Conservation (phyloP, 495 filamentous ascomycete genomes). For the Lophiotrema nucula region DNA sequence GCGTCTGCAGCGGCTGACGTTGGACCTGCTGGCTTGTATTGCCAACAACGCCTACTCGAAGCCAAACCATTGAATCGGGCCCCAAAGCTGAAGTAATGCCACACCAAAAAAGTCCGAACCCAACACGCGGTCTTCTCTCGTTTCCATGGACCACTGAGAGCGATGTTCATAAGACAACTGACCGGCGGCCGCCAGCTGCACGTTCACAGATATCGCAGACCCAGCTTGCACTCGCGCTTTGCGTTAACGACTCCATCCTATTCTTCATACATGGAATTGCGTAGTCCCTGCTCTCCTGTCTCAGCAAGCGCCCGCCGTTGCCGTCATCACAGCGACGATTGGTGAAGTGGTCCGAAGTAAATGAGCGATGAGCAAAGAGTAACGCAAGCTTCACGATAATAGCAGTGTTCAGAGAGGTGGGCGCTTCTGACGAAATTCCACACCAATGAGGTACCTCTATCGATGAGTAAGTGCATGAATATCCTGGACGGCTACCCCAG, state of each 20-base stretch:
- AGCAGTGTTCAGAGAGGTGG: neutral
- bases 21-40: conserved; percentile 19
- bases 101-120: neutral
- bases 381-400: conserved; percentile 4
- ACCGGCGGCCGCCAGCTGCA: too few species aligned
- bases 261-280: too few species aligned
- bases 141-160: too few species aligned
- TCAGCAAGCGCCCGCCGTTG: conserved; percentile 23
- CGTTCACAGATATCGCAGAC: too few species aligned
- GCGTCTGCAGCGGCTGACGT: conserved; percentile 28
- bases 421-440: conserved; percentile 15
- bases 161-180: too few species aligned
- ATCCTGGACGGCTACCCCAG: neutral
- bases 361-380: conserved; percentile 13
- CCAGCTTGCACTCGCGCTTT: too few species aligned
- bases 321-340: conserved; percentile 13
- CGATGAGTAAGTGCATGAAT: conserved; percentile 19
- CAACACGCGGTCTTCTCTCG: neutral
- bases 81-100: conserved; percentile 7
- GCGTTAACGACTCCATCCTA: too few species aligned
- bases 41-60: neutral
- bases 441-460: conserved; percentile 13
- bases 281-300: conserved; percentile 6
- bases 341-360: neutral
- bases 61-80: neutral